Evolutionary conservation across 1,284 basidiomycete genomes (phyloP).

Genomic region (Polyporus tsugae): DNA sequence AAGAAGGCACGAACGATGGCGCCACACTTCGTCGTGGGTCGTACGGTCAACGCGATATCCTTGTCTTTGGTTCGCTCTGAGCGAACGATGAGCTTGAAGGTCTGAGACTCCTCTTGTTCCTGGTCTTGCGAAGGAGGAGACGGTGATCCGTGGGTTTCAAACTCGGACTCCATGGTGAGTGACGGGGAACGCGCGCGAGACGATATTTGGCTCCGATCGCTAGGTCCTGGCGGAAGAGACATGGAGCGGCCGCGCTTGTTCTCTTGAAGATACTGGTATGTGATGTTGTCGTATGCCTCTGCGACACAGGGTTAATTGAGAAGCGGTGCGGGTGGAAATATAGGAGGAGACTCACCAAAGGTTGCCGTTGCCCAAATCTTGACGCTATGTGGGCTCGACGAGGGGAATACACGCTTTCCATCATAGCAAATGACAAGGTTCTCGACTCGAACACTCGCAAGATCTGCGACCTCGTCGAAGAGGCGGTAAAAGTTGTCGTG

Average conservation of each 20-base stretch:
- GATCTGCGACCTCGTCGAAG: conserved; percentile 70
- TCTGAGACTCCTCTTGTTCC: conserved; percentile 37
- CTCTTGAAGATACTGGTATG: conserved; percentile 66
- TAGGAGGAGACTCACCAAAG: conserved; percentile 55
- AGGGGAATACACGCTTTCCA: conserved; percentile 68
- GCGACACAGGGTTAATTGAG: conserved; percentile 5
- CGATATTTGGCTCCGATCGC: neutral
- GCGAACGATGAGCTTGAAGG: conserved; percentile 70
- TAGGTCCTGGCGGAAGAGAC: conserved; percentile 2
- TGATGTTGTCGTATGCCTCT: conserved; percentile 72
- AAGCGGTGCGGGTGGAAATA: conserved; percentile 1
- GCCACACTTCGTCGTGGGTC: conserved; percentile 76
- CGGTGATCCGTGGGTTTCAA: neutral
- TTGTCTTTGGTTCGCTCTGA: conserved; percentile 62
- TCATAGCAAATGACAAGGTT: conserved; percentile 67
- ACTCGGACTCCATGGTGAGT: conserved; percentile 10
- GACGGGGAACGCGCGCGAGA: conserved; percentile 34
- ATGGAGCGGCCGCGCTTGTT: conserved; percentile 43
- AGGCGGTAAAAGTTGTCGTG: conserved; percentile 66
- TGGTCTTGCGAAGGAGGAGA: neutral
- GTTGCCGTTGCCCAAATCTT: conserved; percentile 72
- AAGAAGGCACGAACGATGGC: conserved; percentile 77
- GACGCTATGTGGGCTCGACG: conserved; percentile 70
- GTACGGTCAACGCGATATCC: conserved; percentile 70
- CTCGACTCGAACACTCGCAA: conserved; percentile 55